Percentiles rank a stretch among this genome's conserved stretches.
Evolutionary conservation across 805 yeast species (phyloP).

Genomic region (Candida sakaeoensis): DNA sequence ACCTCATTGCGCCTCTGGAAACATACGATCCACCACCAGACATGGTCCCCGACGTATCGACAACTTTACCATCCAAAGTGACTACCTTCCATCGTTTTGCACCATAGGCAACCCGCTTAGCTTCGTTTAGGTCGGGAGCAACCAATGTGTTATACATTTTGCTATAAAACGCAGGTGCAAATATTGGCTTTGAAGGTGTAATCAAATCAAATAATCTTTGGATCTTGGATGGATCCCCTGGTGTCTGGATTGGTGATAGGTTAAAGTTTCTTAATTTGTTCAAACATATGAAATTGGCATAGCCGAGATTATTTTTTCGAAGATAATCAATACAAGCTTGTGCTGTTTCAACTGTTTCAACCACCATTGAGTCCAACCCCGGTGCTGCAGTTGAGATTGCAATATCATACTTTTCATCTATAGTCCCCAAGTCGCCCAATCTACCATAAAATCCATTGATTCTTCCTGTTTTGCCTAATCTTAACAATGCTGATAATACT

Average conservation of each 20-base stretch:
- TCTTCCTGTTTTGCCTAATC: conserved; percentile 75
- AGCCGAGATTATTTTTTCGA: conserved; percentile 78
- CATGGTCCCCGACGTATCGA: conserved; percentile 92
- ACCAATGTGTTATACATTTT: conserved; percentile 86
- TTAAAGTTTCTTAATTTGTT: conserved; percentile 67
- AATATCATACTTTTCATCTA: conserved; percentile 83
- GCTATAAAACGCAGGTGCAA: conserved; percentile 85
- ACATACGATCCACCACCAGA: conserved; percentile 88
- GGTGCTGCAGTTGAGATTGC: conserved; percentile 96
- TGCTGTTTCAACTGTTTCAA: conserved; percentile 65
- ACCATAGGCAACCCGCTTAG: conserved; percentile 86
- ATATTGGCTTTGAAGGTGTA: conserved; percentile 59
- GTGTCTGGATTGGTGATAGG: conserved; percentile 58
- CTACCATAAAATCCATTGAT: conserved; percentile 85
- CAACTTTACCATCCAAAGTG: conserved; percentile 85
- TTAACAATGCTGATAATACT: conserved; percentile 64
- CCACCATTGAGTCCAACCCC: conserved; percentile 87
- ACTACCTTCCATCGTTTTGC: conserved; percentile 80
- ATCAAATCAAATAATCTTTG: conserved; percentile 86
- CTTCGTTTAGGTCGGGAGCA: conserved; percentile 72
- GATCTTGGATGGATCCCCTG: conserved; percentile 56
- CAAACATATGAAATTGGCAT: conserved; percentile 81
- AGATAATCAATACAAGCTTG: conserved; percentile 71
- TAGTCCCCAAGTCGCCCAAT: conserved; percentile 87
- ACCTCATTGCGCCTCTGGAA: conserved; percentile 74